phyloP scores from a whole-genome alignment of 805 yeast species.

The Wickerhamiella spandovensis region DNA sequence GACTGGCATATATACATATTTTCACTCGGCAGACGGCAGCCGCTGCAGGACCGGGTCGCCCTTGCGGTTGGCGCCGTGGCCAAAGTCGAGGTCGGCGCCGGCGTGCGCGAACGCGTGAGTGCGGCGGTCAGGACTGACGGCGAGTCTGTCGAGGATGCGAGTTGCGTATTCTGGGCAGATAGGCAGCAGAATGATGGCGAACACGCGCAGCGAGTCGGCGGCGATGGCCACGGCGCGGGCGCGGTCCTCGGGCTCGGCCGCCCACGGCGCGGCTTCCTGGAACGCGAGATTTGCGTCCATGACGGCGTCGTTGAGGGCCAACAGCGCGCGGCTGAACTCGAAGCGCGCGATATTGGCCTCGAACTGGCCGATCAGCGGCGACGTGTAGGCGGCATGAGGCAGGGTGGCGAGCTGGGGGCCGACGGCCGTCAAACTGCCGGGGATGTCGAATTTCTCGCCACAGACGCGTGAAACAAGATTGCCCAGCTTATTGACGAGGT shows the following conservation, averaged over 20 bases:
- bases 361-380: conserved; percentile 34
- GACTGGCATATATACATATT: neutral
- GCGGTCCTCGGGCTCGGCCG: conserved; percentile 21
- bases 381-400: neutral
- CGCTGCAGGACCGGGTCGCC: conserved; percentile 27
- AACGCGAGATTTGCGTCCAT: conserved; percentile 47
- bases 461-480: conserved; percentile 66
- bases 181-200: conserved; percentile 55
- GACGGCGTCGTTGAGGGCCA: conserved; percentile 12
- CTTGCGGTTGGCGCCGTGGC: conserved; percentile 37
- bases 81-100: conserved; percentile 53
- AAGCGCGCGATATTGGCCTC: conserved; percentile 39
- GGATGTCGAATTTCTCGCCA: conserved; percentile 50
- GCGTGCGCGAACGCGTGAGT: conserved; percentile 32
- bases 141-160: conserved; percentile 47
- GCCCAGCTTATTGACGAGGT: conserved; percentile 69
- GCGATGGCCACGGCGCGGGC: conserved; percentile 40
- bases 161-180: conserved; percentile 55
- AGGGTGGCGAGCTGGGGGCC: conserved; percentile 1
- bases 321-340: conserved; percentile 40
- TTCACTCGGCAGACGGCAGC: conserved; percentile 28
- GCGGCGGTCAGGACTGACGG: conserved; percentile 35
- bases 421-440: neutral
- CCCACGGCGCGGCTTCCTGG: conserved; percentile 72
- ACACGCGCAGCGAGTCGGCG: conserved; percentile 56